Base-by-base conservation (phyloP, 352 stramenopile species). In the Phytophthora pini region DNA sequence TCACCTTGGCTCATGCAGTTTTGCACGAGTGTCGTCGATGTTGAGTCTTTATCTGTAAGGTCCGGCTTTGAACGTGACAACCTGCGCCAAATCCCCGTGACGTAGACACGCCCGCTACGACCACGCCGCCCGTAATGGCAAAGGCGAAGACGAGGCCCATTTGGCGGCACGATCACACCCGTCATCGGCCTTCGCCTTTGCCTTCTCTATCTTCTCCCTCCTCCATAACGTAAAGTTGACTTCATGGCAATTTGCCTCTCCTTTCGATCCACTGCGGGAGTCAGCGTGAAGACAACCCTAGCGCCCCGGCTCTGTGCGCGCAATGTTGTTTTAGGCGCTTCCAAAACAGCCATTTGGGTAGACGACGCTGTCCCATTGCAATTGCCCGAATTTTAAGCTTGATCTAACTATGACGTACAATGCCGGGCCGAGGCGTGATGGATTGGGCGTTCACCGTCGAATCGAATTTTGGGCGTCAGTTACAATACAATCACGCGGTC, bases 221-320 rank as follows among this genome's bases (percentile, higher is more conserved):
- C 29, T 57, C 46, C 7, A 2, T 13, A 36, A 11, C 8, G 31
- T 36, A 36, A 36, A 13, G 31, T 36, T 36, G 31, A 8, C 38
- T 41, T 41, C 36, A n/a, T 17, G 36, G 36, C 13, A 39, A 26
- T 51, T 51, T 20, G 11, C 24, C 26, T 39, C 45, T 51, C 45
- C 36, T 29, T 57, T 57, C 5, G n/a, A 48, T 15, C 36, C 32
- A 26, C 22, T 45, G 20, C 17, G 20, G 32, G 50, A 71, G 63
- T 71, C 63, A 71, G 63, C 36, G 43, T 67, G 13, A n/a, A 17
- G 26, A 36, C 7, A 61, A 61, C 41, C 59, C 59, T 68, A 68
- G 2, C 15, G 32, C 0, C 36, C 39, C 44, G 44, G 7, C 22
- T 53, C 15, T 71, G 38, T 10, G 27, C 34, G 8, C 2, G 6